Evolutionary conservation across 2,329 filamentous ascomycete species (phyloP).

Genomic region (Alternaria novae-zelandiae): DNA sequence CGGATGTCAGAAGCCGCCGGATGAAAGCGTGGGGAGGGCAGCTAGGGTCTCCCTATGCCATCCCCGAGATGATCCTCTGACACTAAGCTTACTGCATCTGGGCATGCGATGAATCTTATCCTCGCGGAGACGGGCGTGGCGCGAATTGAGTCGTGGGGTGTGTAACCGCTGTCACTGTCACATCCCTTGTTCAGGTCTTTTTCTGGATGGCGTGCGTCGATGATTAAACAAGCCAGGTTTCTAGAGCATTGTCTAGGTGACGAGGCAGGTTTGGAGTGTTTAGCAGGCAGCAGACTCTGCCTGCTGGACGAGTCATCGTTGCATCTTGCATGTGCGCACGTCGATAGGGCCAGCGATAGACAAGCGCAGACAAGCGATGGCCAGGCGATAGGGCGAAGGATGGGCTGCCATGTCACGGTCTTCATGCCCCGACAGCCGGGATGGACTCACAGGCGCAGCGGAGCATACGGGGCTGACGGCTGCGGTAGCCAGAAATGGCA

Average conservation of each 20-base stretch:
- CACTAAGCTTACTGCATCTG: constrained; percentile 25
- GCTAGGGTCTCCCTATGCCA: constrained; percentile 19
- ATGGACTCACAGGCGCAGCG: constrained; percentile 28
- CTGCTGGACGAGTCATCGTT: constrained; percentile 36
- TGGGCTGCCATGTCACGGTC: constrained; percentile 29
- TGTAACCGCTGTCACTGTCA: constrained; percentile 21
- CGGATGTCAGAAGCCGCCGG: constrained; percentile 24
- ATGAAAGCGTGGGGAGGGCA: constrained; percentile 27
- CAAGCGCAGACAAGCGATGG: background rate
- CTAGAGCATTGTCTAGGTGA: constrained; percentile 8
- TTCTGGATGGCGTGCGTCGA: background rate
- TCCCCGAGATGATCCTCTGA: constrained; percentile 36
- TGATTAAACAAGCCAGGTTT: background rate
- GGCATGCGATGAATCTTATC: constrained; percentile 22
- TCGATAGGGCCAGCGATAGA: constrained; percentile 19
- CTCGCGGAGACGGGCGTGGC: constrained; percentile 26
- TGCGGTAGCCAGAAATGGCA: constrained; percentile 27
- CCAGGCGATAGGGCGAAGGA: constrained; percentile 22
- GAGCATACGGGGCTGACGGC: constrained; percentile 28
- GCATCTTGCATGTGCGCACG: constrained; percentile 19
- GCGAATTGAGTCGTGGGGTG: constrained; percentile 17
- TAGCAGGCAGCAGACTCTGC: constrained; percentile 16
- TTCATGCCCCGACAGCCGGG: constrained; percentile 32
- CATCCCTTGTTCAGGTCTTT: constrained; percentile 15
- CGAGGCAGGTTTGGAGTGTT: constrained; percentile 12